Conservation (phyloP, 1,284 basidiomycete species). For the Phellinidium pouzarii region DNA sequence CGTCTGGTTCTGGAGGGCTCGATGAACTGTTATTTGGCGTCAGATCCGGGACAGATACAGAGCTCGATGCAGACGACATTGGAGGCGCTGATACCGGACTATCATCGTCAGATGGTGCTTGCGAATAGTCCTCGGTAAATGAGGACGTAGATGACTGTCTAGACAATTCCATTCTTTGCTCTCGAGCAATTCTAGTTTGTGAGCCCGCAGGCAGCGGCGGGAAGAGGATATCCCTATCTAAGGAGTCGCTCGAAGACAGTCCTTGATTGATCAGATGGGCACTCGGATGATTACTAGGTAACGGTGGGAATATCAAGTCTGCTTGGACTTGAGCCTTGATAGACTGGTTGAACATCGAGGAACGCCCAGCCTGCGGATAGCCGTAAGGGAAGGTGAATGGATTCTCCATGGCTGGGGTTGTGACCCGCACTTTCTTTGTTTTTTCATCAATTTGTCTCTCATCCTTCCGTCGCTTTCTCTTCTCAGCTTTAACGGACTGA, state of each 20-base stretch:
- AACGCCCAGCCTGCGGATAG: constrained; percentile 18
- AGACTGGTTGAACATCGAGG: constrained; percentile 26
- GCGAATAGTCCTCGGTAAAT: constrained; percentile 19
- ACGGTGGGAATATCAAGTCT: constrained; percentile 39
- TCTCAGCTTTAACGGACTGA: constrained; percentile 12
- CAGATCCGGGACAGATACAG: constrained; percentile 44
- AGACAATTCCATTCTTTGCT: constrained; percentile 9
- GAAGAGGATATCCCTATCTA: constrained; percentile 57
- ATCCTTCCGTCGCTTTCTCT: constrained; percentile 16
- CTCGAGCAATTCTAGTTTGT: constrained; percentile 26
- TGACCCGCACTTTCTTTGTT: constrained; percentile 7
- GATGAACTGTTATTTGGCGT: constrained; percentile 59
- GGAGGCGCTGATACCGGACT: constrained; percentile 20
- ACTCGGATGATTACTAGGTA: constrained; percentile 48
- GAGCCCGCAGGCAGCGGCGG: constrained; percentile 52
- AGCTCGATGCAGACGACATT: constrained; percentile 24
- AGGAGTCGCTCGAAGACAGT: constrained; percentile 53
- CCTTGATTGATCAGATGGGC: constrained; percentile 34
- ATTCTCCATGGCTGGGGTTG: background rate
- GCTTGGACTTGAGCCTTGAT: constrained; percentile 8
- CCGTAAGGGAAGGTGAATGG: constrained; percentile 13
- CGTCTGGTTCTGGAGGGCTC: constrained; percentile 36
- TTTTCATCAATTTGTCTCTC: constrained; percentile 11
- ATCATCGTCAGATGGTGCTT: background rate
- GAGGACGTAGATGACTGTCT: constrained; percentile 22